Evolutionary conservation across 495 filamentous ascomycete genomes (phyloP).

Genomic region (Penicillium arizonense): DNA sequence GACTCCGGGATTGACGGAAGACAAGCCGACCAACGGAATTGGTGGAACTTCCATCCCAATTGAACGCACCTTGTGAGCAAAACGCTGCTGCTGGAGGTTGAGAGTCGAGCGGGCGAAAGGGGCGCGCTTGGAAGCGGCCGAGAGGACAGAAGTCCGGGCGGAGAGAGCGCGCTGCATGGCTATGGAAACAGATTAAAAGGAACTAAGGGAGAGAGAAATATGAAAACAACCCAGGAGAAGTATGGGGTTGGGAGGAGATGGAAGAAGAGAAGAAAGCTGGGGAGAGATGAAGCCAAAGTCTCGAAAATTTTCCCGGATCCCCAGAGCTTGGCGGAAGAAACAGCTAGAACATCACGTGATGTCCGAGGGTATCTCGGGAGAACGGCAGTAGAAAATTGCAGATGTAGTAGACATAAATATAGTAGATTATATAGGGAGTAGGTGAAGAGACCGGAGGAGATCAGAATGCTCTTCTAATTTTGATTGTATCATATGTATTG

Average conservation of each 20-base stretch:
- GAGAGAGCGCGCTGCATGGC: conserved; percentile 73
- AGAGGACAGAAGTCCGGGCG: conserved; percentile 66
- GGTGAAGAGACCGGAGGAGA: no score
- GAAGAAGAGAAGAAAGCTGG: conserved; percentile 24
- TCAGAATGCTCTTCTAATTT: no score
- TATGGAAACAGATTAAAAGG: conserved; percentile 34
- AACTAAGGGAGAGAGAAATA: conserved; percentile 19
- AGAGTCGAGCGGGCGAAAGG: conserved; percentile 49
- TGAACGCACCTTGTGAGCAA: conserved; percentile 83
- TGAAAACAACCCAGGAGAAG: conserved; percentile 24
- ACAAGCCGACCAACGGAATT: neutral
- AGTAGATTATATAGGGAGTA: no score
- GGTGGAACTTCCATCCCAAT: conserved; percentile 1
- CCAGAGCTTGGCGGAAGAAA: conserved; percentile 48
- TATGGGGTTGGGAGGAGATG: conserved; percentile 22
- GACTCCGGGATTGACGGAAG: conserved; percentile 21
- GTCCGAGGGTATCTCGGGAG: conserved; percentile 29
- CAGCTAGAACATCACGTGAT: conserved; percentile 49
- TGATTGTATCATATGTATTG: no score
- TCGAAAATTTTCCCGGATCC: conserved; percentile 52
- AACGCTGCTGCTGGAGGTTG: conserved; percentile 80
- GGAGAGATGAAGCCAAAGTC: conserved; percentile 48
- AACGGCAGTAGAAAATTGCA: conserved; percentile 2
- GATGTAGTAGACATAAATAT: no score
- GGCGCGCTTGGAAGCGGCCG: conserved; percentile 59